Evolutionary conservation across 345 rosid species (phyloP).

Genomic region (Geranium rotundifolium): DNA sequence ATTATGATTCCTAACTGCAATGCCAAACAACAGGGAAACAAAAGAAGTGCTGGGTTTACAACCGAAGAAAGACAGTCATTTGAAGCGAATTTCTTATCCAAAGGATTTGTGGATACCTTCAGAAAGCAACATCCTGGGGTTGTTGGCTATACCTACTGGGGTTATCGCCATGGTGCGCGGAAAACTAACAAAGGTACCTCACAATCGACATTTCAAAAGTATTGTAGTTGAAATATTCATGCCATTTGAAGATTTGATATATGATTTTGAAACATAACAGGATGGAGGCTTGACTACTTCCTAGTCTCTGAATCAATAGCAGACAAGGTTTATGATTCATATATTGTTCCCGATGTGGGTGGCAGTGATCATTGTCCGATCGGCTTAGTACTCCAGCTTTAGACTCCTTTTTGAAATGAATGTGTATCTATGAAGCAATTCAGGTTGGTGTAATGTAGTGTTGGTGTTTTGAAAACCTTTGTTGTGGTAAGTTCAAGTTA

Average conservation of each 20-base stretch:
- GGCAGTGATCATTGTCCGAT: conserved; percentile 95
- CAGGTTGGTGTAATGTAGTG: too few relatives aligned
- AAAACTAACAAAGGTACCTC: conserved; percentile 68
- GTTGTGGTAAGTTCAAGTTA: too few relatives aligned
- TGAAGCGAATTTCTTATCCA: conserved; percentile 57
- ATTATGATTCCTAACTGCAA: not conserved
- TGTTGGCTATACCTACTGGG: conserved; percentile 94
- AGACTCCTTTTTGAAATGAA: conserved; percentile 20
- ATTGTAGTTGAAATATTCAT: not conserved
- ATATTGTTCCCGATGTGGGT: conserved; percentile 64
- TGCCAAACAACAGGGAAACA: conserved; percentile 54
- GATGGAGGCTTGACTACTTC: conserved; percentile 98
- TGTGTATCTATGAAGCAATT: too few relatives aligned
- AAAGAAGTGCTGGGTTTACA: conserved; percentile 89
- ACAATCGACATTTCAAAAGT: not conserved
- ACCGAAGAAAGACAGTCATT: conserved; percentile 79
- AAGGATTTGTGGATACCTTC: conserved; percentile 83
- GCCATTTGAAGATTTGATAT: not conserved
- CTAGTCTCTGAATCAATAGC: conserved; percentile 75
- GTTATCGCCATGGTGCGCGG: conserved; percentile 69
- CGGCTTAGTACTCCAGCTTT: conserved; percentile 60
- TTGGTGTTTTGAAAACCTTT: too few relatives aligned
- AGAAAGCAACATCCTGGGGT: conserved; percentile 74
- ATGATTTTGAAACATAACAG: too few relatives aligned
- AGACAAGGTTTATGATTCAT: conserved; percentile 69